Evolutionary conservation across 2,329 filamentous ascomycete species (phyloP).

Genomic region (Achaetomium macrosporum): DNA sequence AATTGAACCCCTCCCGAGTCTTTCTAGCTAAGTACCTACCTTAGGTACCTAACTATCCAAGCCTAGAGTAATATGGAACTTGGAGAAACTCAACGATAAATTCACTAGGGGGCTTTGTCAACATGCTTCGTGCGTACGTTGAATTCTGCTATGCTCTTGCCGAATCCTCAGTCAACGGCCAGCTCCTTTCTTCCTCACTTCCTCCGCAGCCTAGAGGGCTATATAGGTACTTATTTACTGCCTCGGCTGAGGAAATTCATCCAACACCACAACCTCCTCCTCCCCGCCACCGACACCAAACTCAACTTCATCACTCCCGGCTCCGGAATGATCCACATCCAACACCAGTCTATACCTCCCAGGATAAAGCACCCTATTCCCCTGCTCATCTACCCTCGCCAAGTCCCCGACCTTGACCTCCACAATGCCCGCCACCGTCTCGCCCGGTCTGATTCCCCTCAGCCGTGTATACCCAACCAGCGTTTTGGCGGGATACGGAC

Average conservation of each 20-base stretch:
- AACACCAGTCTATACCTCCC: slow-evolving; percentile 44
- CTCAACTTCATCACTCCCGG: slow-evolving; percentile 31
- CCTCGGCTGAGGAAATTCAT: slow-evolving; percentile 26
- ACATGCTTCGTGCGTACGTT: too few species aligned
- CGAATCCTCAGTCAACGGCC: too few species aligned
- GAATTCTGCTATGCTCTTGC: too few species aligned
- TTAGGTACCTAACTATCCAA: too few species aligned
- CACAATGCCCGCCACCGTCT: slow-evolving; percentile 26
- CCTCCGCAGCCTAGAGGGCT: background rate
- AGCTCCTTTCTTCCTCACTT: background rate
- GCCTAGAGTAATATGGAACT: too few species aligned
- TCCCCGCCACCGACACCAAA: slow-evolving; percentile 43
- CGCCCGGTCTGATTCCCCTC: slow-evolving; percentile 32
- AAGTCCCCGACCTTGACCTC: slow-evolving; percentile 42
- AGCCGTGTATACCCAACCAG: slow-evolving; percentile 47
- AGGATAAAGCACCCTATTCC: slow-evolving; percentile 49
- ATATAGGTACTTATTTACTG: background rate
- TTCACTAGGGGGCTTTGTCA: too few species aligned
- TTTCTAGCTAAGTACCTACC: too few species aligned
- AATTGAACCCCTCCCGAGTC: too few species aligned
- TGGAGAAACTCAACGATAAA: too few species aligned
- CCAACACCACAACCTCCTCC: slow-evolving; percentile 31
- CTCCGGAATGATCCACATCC: slow-evolving; percentile 33
- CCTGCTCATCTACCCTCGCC: slow-evolving; percentile 43
- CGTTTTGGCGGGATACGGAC: slow-evolving; percentile 47